A percentile compares a stretch with the other conserved stretches of the same genome.
Conservation (phyloP, 805 yeast genomes). For the Suhomyces sp. region DNA sequence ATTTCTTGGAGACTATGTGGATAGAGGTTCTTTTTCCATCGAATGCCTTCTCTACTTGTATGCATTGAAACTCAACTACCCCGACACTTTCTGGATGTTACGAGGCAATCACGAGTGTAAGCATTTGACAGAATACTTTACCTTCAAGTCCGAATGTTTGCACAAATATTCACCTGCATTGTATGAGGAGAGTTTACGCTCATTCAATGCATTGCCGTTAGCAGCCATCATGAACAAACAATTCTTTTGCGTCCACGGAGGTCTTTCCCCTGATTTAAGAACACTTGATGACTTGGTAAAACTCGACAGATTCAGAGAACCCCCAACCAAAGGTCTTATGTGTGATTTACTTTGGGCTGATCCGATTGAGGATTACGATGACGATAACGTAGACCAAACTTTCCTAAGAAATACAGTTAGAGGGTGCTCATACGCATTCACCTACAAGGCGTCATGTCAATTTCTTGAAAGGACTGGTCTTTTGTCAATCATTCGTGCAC, state of each 20-base stretch:
- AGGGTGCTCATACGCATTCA: conserved; percentile 90
- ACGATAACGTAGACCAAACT: conserved; percentile 40
- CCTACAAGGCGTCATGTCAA: conserved; percentile 77
- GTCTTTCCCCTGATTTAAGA: conserved; percentile 81
- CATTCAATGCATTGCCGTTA: conserved; percentile 85
- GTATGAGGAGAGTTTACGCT: conserved; percentile 70
- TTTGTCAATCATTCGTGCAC: conserved; percentile 88
- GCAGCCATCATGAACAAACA: conserved; percentile 94
- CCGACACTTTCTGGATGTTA: conserved; percentile 71
- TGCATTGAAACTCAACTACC: conserved; percentile 74
- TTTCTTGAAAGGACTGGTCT: conserved; percentile 78
- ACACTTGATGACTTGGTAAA: conserved; percentile 65
- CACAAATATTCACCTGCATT: conserved; percentile 70
- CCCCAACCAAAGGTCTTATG: conserved; percentile 91
- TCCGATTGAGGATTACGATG: conserved; percentile 87
- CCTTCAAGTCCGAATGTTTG: conserved; percentile 86
- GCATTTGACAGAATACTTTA: conserved; percentile 90
- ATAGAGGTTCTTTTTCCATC: conserved; percentile 86
- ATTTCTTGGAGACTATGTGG: conserved; percentile 93
- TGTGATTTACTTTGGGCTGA: conserved; percentile 97
- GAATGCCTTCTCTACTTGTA: conserved; percentile 78
- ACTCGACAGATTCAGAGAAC: conserved; percentile 82
- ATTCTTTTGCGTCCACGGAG: conserved; percentile 96
- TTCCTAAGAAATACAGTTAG: conserved; percentile 72
- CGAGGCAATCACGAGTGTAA: conserved; percentile 95